These are phyloP conservation scores for Chytriomyces hyalinus DNA, from an alignment of 192 early-diverging fungal species.

Conservation along the genomic window DNA sequence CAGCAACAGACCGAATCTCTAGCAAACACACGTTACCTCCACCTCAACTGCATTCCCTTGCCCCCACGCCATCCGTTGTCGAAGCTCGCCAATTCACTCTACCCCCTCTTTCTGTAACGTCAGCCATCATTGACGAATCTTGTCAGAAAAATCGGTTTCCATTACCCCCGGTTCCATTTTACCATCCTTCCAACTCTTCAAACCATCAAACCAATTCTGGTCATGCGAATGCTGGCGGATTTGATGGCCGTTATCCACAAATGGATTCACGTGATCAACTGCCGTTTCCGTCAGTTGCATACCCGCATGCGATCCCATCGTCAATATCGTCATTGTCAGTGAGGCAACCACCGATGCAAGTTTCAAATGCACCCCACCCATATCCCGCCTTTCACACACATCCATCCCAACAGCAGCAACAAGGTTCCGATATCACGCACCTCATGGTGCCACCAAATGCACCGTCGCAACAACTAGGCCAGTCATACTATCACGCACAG, in stretches of 20 bases:
- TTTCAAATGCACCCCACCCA: not conserved
- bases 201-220: not conserved
- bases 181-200: not conserved
- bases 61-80: not conserved
- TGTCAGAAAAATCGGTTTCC: not conserved
- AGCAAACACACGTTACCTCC: not conserved
- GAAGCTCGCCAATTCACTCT: not conserved
- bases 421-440: not conserved
- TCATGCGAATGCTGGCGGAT: not conserved
- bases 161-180: not conserved
- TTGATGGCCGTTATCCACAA: not conserved
- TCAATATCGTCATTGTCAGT: not conserved
- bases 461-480: not conserved
- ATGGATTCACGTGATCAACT: not conserved
- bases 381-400: not conserved
- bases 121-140: not conserved
- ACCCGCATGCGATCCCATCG: too few species aligned
- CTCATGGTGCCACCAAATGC: not conserved
- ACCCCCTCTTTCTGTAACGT: not conserved
- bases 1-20: not conserved
- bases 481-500: too few species aligned
- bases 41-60: not conserved
- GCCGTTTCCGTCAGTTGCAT: not conserved
- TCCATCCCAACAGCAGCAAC: conserved; percentile 3
- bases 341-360: not conserved